phyloP scores from a whole-genome alignment of 2,329 filamentous ascomycete species.

The Colletotrichum tanaceti region DNA sequence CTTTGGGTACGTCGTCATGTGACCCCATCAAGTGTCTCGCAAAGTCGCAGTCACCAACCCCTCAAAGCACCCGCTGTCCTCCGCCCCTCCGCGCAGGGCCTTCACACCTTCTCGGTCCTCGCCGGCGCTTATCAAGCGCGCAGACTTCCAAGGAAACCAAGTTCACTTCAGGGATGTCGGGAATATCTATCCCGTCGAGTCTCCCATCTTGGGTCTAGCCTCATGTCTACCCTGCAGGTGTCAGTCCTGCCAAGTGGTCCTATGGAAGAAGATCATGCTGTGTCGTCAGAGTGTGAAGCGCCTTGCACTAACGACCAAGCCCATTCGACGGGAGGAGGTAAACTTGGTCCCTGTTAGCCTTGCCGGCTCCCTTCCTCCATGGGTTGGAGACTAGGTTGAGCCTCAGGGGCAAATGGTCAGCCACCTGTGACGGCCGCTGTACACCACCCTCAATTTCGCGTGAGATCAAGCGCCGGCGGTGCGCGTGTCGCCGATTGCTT shows the following conservation, averaged over 20 bases:
- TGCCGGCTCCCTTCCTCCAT: constrained; percentile 12
- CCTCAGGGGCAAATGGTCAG: not conserved
- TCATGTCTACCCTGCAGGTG: constrained; percentile 3
- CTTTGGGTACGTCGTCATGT: constrained; percentile 24
- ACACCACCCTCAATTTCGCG: not conserved
- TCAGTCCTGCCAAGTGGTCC: constrained; percentile 16
- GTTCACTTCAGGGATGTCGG: constrained; percentile 8
- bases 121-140: constrained; percentile 33
- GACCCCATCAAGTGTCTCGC: constrained; percentile 31
- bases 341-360: constrained; percentile 10
- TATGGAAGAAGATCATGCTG: constrained; percentile 23
- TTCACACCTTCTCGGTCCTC: constrained; percentile 29
- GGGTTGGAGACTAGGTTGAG: not conserved
- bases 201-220: constrained; percentile 16
- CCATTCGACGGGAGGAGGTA: constrained; percentile 23
- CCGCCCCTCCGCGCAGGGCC: constrained; percentile 20
- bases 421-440: not conserved
- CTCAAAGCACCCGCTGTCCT: constrained; percentile 24
- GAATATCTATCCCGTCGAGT: constrained; percentile 13
- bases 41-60: constrained; percentile 18
- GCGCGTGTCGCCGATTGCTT: constrained; percentile 24
- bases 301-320: constrained; percentile 11
- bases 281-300: constrained; percentile 13
- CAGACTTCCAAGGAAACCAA: constrained; percentile 4
- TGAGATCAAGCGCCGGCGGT: constrained; percentile 16